Evolutionary conservation across 495 filamentous ascomycete species (phyloP), one percentile per base, ranked within the genome.

Genomic region (Penicillium cosmopolitanum): DNA sequence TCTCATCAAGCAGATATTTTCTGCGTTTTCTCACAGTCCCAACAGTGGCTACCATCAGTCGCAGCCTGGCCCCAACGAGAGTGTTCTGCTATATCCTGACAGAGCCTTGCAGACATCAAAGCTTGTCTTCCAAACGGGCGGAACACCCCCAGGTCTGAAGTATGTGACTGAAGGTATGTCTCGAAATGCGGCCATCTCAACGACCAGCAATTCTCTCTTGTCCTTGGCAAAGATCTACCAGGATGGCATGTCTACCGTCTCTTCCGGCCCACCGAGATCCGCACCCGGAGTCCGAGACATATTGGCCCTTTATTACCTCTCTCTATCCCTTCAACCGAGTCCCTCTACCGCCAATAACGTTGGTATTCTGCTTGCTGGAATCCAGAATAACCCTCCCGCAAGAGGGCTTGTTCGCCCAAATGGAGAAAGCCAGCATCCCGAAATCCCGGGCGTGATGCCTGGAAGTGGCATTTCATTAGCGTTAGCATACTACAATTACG

Each of bases 271-370:
- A 38, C 78, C 80, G 21, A 78, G 87, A 42, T 77, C 87, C 11
- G 83, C 88, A 4, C 86, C 89, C 42, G 88, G 91, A 2, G 92
- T 98, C 7, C 87, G 92, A 33, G 95, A 99, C 64, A 99, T 99
- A 44, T 73, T 99, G 15, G 92, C 93, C 4, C 83, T 99, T 11
- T 99, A 99, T 67, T 99, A 99, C 63, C 82, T 99, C 2, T 98
- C 96, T 5, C 80, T 99, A 21, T 96, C 96, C 0, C 81, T 99
- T 9, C 94, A 96, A 58, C 93, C 95, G 19, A 98, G 95, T 66
- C 95, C 95, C 19, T 98, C 96, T 6, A 99, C 95, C 0, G 95
- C 95, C 12, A 99, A 99, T 66, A 99, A 99, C 71, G 96, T 99
- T 43, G 95, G 95, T 5, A 99, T 99, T 54, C 79, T 99, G 33